Base-by-base conservation (phyloP, 2,329 filamentous ascomycete species). In the Ilyonectria destructans region DNA sequence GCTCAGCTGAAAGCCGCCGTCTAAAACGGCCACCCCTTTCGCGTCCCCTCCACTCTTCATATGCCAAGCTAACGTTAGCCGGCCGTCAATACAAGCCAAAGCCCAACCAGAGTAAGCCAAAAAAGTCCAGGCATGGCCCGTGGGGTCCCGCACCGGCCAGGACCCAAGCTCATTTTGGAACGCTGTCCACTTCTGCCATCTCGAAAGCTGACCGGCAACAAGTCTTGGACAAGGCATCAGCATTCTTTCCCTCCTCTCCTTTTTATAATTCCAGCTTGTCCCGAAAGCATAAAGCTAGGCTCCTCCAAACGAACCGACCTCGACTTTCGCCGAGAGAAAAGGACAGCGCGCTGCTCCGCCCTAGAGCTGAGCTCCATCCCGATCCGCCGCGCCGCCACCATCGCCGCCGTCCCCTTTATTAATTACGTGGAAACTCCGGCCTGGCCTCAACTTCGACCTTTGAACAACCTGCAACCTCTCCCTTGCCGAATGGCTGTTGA, bases 401-500 rank as follows among this genome's bases (percentile, higher is more conserved):
- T 62, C 64, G 54, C 60, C 55, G 40, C 55, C 49, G 31, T 62
- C 68, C 56, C 60, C 52, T 63, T 67, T 60, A 70, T 65, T 65
- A 55, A 62, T 65, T 68, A 58, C 61, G 55, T 62, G 45, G 40
- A 65, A 59, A 55, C 61, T 56, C 49, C 31, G 31, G 51, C 51
- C n/a, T 33, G 10, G 51, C 31, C 57, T 62, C 61, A 33, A 66
- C 61, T 19, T 62, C 49, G 35, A 52, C 51, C 68, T 55, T 61
- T 33, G 56, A 56, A 48, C 59, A 51, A 40, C 62, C 58, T 45
- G 48, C 12, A 61, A 49, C 52, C 58, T 37, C 58, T 37, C 58
- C 60, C 57, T 64, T 69, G 64, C 49, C 85, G 85, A 80, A 87
- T 87, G 85, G 80, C 83, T 80, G 74, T 80, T 81, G 76, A 80